A percentile compares a stretch with the other conserved stretches of the same genome.
These are phyloP conservation scores for Aspergillus sergii DNA, from an alignment of 2,329 filamentous ascomycete genomes.

Conservation along the genomic window DNA sequence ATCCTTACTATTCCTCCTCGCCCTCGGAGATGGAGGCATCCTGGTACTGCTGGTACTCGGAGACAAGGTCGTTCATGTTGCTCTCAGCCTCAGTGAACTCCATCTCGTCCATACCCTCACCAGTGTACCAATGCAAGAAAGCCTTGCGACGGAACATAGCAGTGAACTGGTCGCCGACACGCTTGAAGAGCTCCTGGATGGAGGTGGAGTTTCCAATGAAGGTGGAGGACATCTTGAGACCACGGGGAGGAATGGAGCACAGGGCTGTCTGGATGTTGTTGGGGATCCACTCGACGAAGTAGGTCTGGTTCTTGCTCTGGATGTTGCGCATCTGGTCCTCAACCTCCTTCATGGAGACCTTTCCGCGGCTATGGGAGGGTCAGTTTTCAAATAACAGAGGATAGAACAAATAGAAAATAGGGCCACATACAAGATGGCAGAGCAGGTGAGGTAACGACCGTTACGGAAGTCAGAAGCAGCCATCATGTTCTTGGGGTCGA, in stretches of 20 bases:
- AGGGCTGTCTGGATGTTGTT: constrained; percentile 99
- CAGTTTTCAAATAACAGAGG: not conserved
- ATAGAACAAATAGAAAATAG: not conserved
- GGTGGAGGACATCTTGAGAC: constrained; percentile 98
- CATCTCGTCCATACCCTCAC: constrained; percentile 99
- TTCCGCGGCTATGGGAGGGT: constrained; percentile 72
- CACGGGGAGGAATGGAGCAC: constrained; percentile 96
- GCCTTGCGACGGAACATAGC: constrained; percentile 99
- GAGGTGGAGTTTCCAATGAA: constrained; percentile 99
- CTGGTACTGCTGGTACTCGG: constrained; percentile 99
- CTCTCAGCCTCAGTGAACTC: constrained; percentile 99
- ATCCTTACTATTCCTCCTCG: constrained; percentile 79
- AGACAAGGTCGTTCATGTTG: constrained; percentile 99
- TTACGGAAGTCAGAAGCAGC: constrained; percentile 99
- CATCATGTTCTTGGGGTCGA: constrained; percentile 99
- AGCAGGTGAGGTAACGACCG: constrained; percentile 99
- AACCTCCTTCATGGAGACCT: constrained; percentile 99
- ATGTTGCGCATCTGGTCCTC: constrained; percentile 99
- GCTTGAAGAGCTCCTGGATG: constrained; percentile 99
- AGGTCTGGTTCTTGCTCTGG: constrained; percentile 99
- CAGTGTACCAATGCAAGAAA: constrained; percentile 99
- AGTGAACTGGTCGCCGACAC: constrained; percentile 98
- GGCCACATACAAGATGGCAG: constrained; percentile 79
- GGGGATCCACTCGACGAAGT: constrained; percentile 99
- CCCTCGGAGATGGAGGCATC: constrained; percentile 96